Evolutionary conservation across 2,329 filamentous ascomycete genomes (phyloP), one percentile per base, ranked within the genome.

Genomic region (Podosphaera leucotricha): DNA sequence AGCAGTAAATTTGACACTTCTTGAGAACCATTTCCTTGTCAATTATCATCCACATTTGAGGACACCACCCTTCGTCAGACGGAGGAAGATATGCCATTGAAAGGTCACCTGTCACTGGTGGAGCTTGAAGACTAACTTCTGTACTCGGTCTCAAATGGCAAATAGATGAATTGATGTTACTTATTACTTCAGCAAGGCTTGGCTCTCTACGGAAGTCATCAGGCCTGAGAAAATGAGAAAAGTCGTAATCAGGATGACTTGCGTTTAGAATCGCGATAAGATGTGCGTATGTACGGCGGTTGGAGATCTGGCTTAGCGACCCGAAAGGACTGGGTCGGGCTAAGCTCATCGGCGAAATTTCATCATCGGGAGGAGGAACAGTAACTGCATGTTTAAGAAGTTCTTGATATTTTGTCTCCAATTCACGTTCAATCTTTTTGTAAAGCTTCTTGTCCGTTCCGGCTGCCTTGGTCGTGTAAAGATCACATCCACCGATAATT

Each of bases 401-500:
- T 6, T 85, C 82, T 53, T 85, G 81, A 68, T 95, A 85, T 61
- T 93, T 84, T 33, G 81, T 80, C 60, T 92, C 85, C 47, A 98
- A 73, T 24, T 82, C 85, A 57, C 81, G 76, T 59, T 94, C 86
- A 57, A 98, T 95, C 58, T 79, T 82, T 63, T 86, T 92, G 68
- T 94, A 94, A 7, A 98, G 68, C 59, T 95, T 95, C 71, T 94
- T 94, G 60, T 98, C 90, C 50, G 79, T 78, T 39, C 86, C 85
- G 45, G 87, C 85, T 24, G 90, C 86, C 63, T 98, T 98, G 21
- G 86, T 94, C 8, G 87, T 95, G 67, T 94, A 98, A 16, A 95
- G 71, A 61, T 98, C 90, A 67, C 87, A 95, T 51, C 83, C 82
- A 54, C 90, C 90, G 22, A 85, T 79, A 48, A 98, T 80, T 53